Percentiles rank a stretch among this genome's conserved stretches.
These are phyloP conservation scores for Dimocarpus longan DNA, from an alignment of 345 rosid species.

Conservation along the genomic window DNA sequence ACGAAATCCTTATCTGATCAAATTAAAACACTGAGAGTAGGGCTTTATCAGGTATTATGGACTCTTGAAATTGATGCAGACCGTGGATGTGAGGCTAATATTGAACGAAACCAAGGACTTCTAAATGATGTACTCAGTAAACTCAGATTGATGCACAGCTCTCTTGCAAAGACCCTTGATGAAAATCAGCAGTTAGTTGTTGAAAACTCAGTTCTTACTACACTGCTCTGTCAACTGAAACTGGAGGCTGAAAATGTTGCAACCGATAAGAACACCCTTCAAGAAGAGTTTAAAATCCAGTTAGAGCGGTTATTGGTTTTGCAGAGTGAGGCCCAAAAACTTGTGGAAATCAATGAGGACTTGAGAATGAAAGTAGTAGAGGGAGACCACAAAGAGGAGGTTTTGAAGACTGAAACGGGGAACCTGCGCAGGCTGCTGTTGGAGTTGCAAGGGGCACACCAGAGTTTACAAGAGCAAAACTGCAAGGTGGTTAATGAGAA, in stretches of 20 bases:
- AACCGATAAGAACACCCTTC: conserved; percentile 46
- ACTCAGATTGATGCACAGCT: conserved; percentile 57
- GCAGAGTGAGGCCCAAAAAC: conserved; percentile 47
- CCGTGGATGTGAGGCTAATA: conserved; percentile 36
- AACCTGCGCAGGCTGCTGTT: conserved; percentile 47
- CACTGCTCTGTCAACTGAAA: conserved; percentile 63
- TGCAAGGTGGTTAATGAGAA: conserved; percentile 53
- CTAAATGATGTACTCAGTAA: conserved; percentile 42
- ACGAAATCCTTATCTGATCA: conserved; percentile 54
- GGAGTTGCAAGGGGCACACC: conserved; percentile 46
- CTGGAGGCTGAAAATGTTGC: conserved; percentile 59
- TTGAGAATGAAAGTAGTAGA: conserved; percentile 51
- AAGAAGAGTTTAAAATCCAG: conserved; percentile 48
- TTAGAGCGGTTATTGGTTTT: conserved; percentile 46
- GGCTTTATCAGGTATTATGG: conserved; percentile 55
- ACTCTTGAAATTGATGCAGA: conserved; percentile 47
- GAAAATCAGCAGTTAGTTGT: conserved; percentile 56
- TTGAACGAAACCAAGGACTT: conserved; percentile 45
- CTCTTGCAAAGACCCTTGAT: conserved; percentile 49
- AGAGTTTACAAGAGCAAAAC: conserved; percentile 53
- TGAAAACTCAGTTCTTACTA: conserved; percentile 65
- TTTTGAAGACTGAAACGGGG: conserved; percentile 53
- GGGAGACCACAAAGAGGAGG: conserved; percentile 60
- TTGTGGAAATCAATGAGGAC: conserved; percentile 45
- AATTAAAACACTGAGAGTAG: conserved; percentile 50